Conservation (phyloP, 2,329 filamentous ascomycete genomes). For the Alternaria dauci region DNA sequence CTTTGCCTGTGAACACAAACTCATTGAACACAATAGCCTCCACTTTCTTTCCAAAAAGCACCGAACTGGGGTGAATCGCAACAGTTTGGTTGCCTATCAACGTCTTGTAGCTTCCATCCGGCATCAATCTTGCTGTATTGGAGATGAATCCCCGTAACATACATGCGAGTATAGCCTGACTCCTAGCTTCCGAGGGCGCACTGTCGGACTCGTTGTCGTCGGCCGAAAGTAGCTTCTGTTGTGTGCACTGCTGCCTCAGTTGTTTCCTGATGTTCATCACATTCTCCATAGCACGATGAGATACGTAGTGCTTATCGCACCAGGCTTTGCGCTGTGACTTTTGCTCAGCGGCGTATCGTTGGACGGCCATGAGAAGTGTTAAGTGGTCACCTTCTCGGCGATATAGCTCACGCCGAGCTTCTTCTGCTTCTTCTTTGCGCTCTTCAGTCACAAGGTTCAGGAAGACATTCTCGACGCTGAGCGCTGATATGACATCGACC, state of each 20-base stretch:
- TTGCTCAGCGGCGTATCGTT: conserved; percentile 66
- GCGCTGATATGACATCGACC: conserved; percentile 80
- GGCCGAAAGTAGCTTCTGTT: conserved; percentile 53
- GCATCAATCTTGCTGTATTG: conserved; percentile 68
- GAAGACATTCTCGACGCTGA: conserved; percentile 72
- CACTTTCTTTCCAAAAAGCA: conserved; percentile 64
- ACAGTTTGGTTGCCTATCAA: conserved; percentile 69
- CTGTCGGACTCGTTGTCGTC: conserved; percentile 20
- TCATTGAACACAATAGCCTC: conserved; percentile 72
- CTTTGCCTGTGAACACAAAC: conserved; percentile 71
- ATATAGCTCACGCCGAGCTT: conserved; percentile 64
- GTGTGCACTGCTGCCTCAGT: conserved; percentile 63
- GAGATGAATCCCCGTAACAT: conserved; percentile 66
- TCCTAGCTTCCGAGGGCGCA: conserved; percentile 53
- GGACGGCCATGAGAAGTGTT: conserved; percentile 68
- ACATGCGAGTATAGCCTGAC: conserved; percentile 63
- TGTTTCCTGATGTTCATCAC: conserved; percentile 73
- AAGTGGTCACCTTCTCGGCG: conserved; percentile 70
- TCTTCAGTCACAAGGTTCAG: conserved; percentile 67
- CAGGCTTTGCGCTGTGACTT: conserved; percentile 66
- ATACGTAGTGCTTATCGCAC: conserved; percentile 67
- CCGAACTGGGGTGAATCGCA: conserved; percentile 69
- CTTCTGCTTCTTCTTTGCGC: conserved; percentile 65
- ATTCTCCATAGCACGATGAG: conserved; percentile 70
- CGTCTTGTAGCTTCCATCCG: conserved; percentile 69